Evolutionary conservation across 257 asterid genomes (phyloP), one percentile per base, ranked within the genome.

Genomic region (Henckelia pumila): DNA sequence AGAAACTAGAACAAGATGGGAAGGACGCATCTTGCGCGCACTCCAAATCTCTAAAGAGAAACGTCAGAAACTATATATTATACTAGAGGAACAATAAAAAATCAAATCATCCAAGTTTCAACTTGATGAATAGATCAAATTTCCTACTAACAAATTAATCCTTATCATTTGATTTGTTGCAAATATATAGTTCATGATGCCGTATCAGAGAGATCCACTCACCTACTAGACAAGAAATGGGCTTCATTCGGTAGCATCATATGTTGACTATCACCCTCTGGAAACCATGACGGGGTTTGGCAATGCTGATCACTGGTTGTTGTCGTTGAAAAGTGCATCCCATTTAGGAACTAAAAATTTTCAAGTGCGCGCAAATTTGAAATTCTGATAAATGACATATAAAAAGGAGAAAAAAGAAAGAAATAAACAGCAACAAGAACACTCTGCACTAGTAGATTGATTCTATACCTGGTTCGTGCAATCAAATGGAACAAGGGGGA

Each of bases 401-500:
- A 70, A 47, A 47, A 55, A 61, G 28, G 26, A 23, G 11, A 7
- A 70, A 49, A 25, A 11, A 69, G 3, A 22, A 55, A 44, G 59
- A 59, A 21, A 7, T 52, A 66, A 21, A 52, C n/a, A 6, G 64
- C 20, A 47, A 17, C 8, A 5, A 30, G 30, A 68, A 56, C 68
- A 37, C 7, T 52, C 4, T 22, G 61, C 71, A 50, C 21, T 32
- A 62, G 59, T 9, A 67, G 23, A 70, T 23, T 61, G 57, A 33
- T 47, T 66, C 58, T 52, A 64, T 76, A 85, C 92, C 87, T 83
- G 91, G 81, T 73, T 73, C 20, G 83, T 67, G 87, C 88, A 83
- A 59, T 84, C 86, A 26, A 77, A 79, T 44, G 88, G 85, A 72
- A 81, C 55, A 49, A 75, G 64, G 8, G 85, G 84, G 14, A 75